Evolutionary conservation across 2,329 filamentous ascomycete species (phyloP), one percentile per base, ranked within the genome.

Genomic region (Fusarium austroafricanum): DNA sequence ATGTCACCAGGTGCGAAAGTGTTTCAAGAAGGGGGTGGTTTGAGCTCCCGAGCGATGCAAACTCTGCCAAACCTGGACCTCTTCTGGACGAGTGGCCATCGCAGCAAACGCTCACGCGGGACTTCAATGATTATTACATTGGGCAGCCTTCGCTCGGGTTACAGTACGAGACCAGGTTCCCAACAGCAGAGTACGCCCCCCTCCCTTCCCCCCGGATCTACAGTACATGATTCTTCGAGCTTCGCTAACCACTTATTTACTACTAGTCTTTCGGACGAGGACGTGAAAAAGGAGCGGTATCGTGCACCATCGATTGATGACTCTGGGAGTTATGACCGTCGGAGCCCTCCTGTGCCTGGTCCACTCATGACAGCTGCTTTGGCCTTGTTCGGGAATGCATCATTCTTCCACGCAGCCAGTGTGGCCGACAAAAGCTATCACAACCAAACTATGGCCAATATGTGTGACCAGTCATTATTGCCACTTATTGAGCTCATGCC

Each of bases 11-110:
- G 15, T 60, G 54, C 17, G 50, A 71, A 7, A 60, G 44, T 18
- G 35, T 51, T n/a, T 68, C 69, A 20, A 64, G 49, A 15, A 54
- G 61, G 28, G 70, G 58, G 2, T 72, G 42, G 38, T 64, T 71
- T n/a, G 47, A 69, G 20, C 53, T 72, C 6, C 35, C 50, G 3
- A 72, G 43, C 6, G n/a, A 40, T 15, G 28, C 21, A 18, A 71
- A 68, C 11, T 17, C 49, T 5, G 43, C 40, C 11, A 26, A 5
- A 0, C 5, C 40, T 3, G 60, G 66, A 0, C 52, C 45, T 3
- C 23, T 70, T 4, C 38, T 58, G 10, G 55, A 64, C 12, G 11
- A 40, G 2, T 64, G 64, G 50, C 57, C 64, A 15, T 58, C 35
- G 0, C 6, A 37, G 11, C 2, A 51, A 10, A 45, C 51, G 2